Percentiles rank a stretch among this genome's conserved stretches.
Conservation (phyloP, 169 alveolate species). For the Besnoitia besnoiti region DNA sequence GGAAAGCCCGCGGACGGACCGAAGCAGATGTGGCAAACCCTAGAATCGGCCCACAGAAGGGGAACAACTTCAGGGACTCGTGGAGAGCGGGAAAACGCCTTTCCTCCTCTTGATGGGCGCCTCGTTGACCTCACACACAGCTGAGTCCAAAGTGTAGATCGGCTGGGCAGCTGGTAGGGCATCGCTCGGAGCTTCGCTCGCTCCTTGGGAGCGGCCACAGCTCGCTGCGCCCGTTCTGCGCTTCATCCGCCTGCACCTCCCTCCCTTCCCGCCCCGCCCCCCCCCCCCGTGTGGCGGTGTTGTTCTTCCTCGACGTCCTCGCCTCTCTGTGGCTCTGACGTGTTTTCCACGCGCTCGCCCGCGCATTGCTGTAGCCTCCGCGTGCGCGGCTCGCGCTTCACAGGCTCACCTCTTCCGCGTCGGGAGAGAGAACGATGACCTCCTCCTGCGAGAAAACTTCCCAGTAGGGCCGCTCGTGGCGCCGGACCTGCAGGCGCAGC, state of each 20-base stretch:
- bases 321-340: neutral
- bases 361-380: neutral
- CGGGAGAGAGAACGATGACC: slow-evolving; percentile 64
- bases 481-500: slow-evolving; percentile 40
- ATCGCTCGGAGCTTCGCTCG: no score
- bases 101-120: no score
- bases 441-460: slow-evolving; percentile 43
- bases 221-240: no score
- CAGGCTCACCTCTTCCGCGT: slow-evolving; percentile 59
- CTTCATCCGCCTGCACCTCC: no score
- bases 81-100: no score
- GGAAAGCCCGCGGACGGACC: neutral
- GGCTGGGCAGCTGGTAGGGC: no score
- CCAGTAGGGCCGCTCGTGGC: slow-evolving; percentile 69
- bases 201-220: no score
- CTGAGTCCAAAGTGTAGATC: no score
- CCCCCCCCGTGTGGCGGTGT: neutral
- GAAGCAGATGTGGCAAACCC: neutral
- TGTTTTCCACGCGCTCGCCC: neutral
- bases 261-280: no score
- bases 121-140: no score
- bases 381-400: neutral
- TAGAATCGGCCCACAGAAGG: neutral
- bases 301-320: neutral
- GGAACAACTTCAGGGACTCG: no score